These are phyloP conservation scores for Polytrichum commune DNA, from an alignment of 225 moss, liverwort and hornwort species.

Conservation along the genomic window DNA sequence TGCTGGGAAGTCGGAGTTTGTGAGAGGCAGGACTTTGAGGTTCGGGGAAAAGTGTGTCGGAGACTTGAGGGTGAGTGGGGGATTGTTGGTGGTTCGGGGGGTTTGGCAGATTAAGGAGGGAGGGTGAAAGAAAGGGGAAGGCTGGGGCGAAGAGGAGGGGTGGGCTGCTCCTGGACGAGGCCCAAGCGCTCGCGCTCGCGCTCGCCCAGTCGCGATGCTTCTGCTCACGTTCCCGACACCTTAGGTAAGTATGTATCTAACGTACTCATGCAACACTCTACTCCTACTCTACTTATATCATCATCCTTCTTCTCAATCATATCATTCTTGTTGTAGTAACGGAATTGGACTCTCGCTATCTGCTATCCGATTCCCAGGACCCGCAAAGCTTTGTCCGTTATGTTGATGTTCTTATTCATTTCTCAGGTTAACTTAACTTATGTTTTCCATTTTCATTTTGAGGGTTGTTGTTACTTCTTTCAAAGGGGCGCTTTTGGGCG, in stretches of 20 bases:
- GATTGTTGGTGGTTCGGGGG: not conserved
- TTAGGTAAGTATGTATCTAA: conserved; percentile 20
- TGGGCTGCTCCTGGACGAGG: conserved; percentile 93
- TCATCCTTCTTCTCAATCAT: too few species aligned
- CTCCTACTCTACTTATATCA: not conserved
- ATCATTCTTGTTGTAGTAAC: too few species aligned
- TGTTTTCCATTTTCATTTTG: not conserved
- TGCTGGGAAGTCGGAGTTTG: too few species aligned
- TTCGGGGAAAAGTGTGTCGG: too few species aligned
- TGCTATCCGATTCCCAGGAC: too few species aligned
- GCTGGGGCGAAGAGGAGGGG: not conserved
- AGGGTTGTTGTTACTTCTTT: too few species aligned
- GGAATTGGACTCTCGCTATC: too few species aligned
- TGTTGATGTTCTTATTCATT: too few species aligned
- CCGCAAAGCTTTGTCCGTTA: too few species aligned
- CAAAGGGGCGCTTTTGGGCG: too few species aligned
- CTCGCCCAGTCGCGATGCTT: conserved; percentile 46
- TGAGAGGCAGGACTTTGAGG: too few species aligned
- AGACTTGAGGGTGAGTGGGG: not conserved
- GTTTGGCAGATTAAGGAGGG: conserved; percentile 39
- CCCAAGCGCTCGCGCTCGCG: conserved; percentile 60
- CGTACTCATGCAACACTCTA: not conserved
- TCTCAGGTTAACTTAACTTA: not conserved
- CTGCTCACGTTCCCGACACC: conserved; percentile 9
- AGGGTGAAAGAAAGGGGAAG: conserved; percentile 9